phyloP scores from a whole-genome alignment of 2,329 filamentous ascomycete species.

The Trichophyton rubrum region DNA sequence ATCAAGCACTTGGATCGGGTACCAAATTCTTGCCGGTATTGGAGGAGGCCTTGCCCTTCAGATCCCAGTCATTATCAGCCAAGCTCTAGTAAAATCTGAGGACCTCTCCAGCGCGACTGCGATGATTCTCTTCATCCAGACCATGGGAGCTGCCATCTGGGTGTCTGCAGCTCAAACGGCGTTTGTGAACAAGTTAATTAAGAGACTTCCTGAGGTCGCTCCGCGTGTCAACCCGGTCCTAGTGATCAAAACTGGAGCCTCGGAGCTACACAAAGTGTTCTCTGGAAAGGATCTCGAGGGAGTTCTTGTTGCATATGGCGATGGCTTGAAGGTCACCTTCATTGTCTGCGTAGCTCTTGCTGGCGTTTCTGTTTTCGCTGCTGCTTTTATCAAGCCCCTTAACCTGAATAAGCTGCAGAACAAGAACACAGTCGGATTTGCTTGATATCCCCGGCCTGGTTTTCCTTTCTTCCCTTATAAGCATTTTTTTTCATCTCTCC shows the following conservation, averaged over 20 bases:
- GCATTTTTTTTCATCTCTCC: neutral
- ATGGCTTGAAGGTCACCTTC: conserved; percentile 10
- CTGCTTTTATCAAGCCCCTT: conserved; percentile 1
- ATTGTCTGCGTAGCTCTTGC: conserved; percentile 5
- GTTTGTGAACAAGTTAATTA: conserved; percentile 13
- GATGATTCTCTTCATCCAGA: conserved; percentile 17
- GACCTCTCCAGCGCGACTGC: conserved; percentile 15
- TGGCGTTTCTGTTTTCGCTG: conserved; percentile 5
- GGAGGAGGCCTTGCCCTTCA: conserved; percentile 19
- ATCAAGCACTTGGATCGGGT: conserved; percentile 18
- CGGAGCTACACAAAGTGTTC: conserved; percentile 46
- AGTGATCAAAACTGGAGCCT: conserved; percentile 42
- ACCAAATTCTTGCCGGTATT: conserved; percentile 17
- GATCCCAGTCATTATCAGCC: conserved; percentile 13
- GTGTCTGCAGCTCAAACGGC: conserved; percentile 16
- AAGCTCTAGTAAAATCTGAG: conserved; percentile 13
- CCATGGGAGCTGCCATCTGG: conserved; percentile 16
- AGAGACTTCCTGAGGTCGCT: conserved; percentile 9
- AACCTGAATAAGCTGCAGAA: conserved; percentile 6
- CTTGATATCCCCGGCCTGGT: neutral
- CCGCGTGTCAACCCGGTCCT: conserved; percentile 32
- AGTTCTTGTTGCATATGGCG: conserved; percentile 9
- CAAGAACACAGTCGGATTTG: conserved; percentile 2
- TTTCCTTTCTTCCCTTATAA: neutral
- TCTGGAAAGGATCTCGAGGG: conserved; percentile 23